Percentiles rank a stretch among this genome's conserved stretches.
Conservation (phyloP, 345 rosid species). For the Excoecaria cochinchinensis region DNA sequence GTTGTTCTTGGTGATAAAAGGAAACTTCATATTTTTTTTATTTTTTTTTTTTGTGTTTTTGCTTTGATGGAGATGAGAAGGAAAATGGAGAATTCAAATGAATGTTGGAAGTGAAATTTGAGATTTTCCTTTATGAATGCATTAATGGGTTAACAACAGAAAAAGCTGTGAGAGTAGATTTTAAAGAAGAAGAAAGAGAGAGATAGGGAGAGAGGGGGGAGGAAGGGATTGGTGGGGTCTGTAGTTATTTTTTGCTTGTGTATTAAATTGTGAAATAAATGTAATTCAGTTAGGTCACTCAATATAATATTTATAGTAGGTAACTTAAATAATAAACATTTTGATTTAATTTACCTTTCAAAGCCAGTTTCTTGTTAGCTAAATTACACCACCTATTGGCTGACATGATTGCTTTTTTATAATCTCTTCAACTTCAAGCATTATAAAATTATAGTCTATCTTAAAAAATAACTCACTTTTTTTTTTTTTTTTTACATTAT, state of each 20-base stretch:
- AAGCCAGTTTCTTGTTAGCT: background rate
- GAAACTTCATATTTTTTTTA: slow-evolving; percentile 56
- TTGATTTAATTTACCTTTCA: slow-evolving; percentile 20
- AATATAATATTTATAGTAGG: slow-evolving; percentile 25
- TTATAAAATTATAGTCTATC: too few species aligned
- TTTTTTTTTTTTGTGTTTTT: background rate
- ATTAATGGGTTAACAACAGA: slow-evolving; percentile 28
- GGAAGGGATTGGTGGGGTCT: slow-evolving; percentile 30
- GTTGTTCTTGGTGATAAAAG: slow-evolving; percentile 44
- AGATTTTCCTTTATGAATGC: slow-evolving; percentile 8
- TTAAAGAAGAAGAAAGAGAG: slow-evolving; percentile 20
- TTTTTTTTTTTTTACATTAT: too few species aligned
- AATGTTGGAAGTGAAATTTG: background rate
- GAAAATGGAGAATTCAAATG: background rate
- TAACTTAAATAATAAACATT: too few species aligned
- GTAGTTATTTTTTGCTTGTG: slow-evolving; percentile 19
- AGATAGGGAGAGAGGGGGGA: background rate
- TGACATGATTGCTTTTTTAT: too few species aligned
- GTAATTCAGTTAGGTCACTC: slow-evolving; percentile 38
- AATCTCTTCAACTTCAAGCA: too few species aligned
- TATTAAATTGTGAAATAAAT: slow-evolving; percentile 39
- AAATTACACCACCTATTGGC: too few species aligned
- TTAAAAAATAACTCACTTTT: too few species aligned
- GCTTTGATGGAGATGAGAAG: background rate
- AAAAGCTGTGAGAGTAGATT: slow-evolving; percentile 32